A percentile compares a stretch with the other conserved stretches of the same genome.
Evolutionary conservation across 2,329 filamentous ascomycete species (phyloP).

Genomic region (Metarhizium humberi): DNA sequence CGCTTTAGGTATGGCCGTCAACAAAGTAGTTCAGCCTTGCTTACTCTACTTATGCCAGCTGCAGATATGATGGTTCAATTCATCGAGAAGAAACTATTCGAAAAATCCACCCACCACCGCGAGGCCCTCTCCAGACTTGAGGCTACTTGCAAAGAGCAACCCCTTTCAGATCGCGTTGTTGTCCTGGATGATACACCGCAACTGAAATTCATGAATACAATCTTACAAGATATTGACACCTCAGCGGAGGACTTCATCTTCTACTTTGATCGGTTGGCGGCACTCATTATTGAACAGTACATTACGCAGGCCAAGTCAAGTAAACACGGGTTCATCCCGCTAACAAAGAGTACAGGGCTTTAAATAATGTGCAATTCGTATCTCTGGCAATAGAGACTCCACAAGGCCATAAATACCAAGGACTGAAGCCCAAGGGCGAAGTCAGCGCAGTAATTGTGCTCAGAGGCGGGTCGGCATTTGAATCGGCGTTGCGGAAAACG

Average conservation of each 20-base stretch:
- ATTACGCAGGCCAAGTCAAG: conserved; percentile 15
- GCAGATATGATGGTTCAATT: conserved; percentile 87
- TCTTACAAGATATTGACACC: conserved; percentile 73
- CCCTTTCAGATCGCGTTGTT: conserved; percentile 66
- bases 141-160: conserved; percentile 57
- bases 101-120: conserved; percentile 79
- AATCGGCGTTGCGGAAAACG: conserved; percentile 78
- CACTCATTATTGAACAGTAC: conserved; percentile 73
- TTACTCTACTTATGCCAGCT: conserved; percentile 4
- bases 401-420: conserved; percentile 57
- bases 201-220: conserved; percentile 79
- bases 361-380: conserved; percentile 67
- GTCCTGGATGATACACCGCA: conserved; percentile 71
- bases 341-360: conserved; percentile 41
- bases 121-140: conserved; percentile 70
- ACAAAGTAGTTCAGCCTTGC: neutral
- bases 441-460: conserved; percentile 82
- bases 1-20: conserved; percentile 57
- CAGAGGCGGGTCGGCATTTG: conserved; percentile 79
- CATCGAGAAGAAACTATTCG: conserved; percentile 75
- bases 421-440: conserved; percentile 60
- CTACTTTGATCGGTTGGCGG: conserved; percentile 85
- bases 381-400: conserved; percentile 60
- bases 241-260: conserved; percentile 88
- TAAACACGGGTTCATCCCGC: conserved; percentile 1